phyloP scores from a whole-genome alignment of 768 basidiomycete genomes.

The Hypholoma fasciculare region DNA sequence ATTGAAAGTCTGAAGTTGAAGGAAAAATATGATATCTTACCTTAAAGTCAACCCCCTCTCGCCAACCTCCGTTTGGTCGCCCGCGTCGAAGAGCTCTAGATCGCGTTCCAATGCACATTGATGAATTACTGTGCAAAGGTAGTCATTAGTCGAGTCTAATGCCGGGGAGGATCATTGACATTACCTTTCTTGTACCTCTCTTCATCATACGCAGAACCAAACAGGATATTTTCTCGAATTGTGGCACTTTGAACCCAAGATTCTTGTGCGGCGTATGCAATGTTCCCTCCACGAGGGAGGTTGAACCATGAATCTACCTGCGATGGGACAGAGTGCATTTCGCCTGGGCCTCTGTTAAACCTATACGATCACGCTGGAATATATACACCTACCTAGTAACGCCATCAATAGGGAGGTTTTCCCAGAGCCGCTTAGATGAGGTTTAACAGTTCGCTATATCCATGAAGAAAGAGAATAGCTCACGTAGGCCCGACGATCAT shows the following conservation, averaged over 20 bases:
- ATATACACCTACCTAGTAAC: background rate
- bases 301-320: slow-evolving; percentile 4
- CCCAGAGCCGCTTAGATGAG: slow-evolving; percentile 3
- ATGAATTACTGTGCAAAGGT: background rate
- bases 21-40: background rate
- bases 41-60: slow-evolving; percentile 3
- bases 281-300: background rate
- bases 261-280: slow-evolving; percentile 5
- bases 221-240: slow-evolving; percentile 1
- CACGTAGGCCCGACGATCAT: slow-evolving; percentile 4
- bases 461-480: background rate
- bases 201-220: background rate
- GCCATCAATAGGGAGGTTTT: slow-evolving; percentile 7
- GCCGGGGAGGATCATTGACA: background rate
- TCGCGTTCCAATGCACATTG: slow-evolving; percentile 1
- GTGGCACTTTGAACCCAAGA: slow-evolving; percentile 4
- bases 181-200: slow-evolving; percentile 1
- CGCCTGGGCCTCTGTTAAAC: background rate
- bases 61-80: slow-evolving; percentile 5
- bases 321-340: slow-evolving; percentile 2
- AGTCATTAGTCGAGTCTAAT: background rate
- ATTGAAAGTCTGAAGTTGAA: background rate
- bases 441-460: background rate
- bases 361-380: too few species aligned
- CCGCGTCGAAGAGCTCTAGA: background rate